Base-by-base conservation (phyloP, 1,284 basidiomycete genomes). In the Puccinia polysora region DNA sequence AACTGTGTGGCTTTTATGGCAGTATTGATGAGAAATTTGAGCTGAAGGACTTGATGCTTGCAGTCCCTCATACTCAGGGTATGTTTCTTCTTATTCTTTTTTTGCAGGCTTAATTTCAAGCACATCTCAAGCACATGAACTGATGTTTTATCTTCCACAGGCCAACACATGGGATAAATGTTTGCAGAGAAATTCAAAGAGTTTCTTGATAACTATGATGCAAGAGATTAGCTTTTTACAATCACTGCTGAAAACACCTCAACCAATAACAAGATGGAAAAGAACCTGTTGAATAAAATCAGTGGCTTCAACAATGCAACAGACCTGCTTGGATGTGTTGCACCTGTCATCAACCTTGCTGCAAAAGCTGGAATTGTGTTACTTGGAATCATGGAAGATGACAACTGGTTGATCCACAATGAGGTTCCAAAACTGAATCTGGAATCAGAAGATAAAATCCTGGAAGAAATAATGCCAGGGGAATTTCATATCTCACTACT, bases 11-110 rank as follows among this genome's bases (percentile, higher is more conserved):
- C 32, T 5, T 65, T 20, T 23, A 65, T 65, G 64, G 64, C 50
- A 12, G 36, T 65, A 18, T 65, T 34, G 25, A 53, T 55, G 45
- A 40, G 3, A 65, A 55, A 18, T 65, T 65, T 65, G 25, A 53
- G 50, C 18, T 55, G 34, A 59, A 20, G 20, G 43, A 64, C 14
- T 10, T 64, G 28, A 47, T 38, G n/a, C 28, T 64, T 49, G 18
- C 28, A 28, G 38, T 64, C 18, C 62, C 62, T 14, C 62, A 64
- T 32, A 25, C 34, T n/a, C 30, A 50, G 50, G 62, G 56, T 59
- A 36, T 14, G 32, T 49, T 34, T 30, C 28, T 65, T 20, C 28
- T n/a, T 5, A 1, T 50, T 23, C 38, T 52, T 20, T 56, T 3
- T 56, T 7, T 28, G 30, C 6, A 15, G 12, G 32, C 36, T 30